phyloP scores from a whole-genome alignment of 108 stramenopile genomes.

The Cyclotella kingstonii region DNA sequence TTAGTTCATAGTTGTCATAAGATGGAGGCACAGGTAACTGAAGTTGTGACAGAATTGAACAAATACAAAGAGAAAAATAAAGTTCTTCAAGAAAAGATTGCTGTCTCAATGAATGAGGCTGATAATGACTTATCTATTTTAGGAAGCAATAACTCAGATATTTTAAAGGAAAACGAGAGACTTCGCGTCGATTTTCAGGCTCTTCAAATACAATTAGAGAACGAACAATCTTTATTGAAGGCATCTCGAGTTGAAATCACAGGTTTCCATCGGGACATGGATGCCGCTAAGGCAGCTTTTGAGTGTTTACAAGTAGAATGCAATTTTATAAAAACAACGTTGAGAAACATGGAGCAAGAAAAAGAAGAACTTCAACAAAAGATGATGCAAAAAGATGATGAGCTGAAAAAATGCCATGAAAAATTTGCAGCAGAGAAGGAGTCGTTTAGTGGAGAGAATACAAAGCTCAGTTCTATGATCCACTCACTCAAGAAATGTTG shows the following conservation, averaged over 20 bases:
- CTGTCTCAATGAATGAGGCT: slow-evolving; percentile 8
- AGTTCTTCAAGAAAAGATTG: not conserved
- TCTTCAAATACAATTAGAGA: slow-evolving; percentile 23
- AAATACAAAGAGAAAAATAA: slow-evolving; percentile 5
- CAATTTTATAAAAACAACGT: slow-evolving; percentile 4
- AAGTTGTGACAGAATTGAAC: slow-evolving; percentile 12
- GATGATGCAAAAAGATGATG: slow-evolving; percentile 17
- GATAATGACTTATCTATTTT: slow-evolving; percentile 25
- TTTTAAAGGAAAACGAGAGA: slow-evolving; percentile 28
- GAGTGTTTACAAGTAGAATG: slow-evolving; percentile 29
- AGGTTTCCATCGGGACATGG: slow-evolving; percentile 19
- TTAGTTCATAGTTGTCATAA: slow-evolving; percentile 4
- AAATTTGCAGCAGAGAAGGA: slow-evolving; percentile 2
- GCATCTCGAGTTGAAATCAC: slow-evolving; percentile 7
- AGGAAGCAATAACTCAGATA: slow-evolving; percentile 22
- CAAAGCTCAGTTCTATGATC: not conserved
- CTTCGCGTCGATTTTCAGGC: slow-evolving; percentile 27
- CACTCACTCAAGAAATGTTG: not conserved
- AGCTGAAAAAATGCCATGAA: slow-evolving; percentile 12
- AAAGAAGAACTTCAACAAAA: not conserved
- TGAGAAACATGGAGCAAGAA: slow-evolving; percentile 22
- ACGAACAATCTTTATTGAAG: slow-evolving; percentile 16
- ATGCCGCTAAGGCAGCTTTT: slow-evolving; percentile 34
- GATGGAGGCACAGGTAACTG: slow-evolving; percentile 9
- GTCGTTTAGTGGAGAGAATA: not conserved